Evolutionary conservation across 768 basidiomycete species (phyloP).

Genomic region (Zangia roseola): DNA sequence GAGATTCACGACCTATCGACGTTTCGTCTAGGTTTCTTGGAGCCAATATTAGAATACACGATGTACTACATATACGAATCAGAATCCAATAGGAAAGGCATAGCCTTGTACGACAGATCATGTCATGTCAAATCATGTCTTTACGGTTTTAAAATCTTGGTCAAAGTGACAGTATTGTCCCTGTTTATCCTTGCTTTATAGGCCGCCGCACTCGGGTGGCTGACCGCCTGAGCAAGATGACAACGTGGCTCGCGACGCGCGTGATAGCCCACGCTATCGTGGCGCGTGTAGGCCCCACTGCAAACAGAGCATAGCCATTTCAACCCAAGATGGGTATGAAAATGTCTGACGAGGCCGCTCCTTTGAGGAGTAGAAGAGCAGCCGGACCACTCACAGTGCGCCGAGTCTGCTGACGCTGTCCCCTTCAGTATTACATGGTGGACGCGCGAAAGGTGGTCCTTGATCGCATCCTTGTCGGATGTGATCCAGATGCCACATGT

Average conservation of each 20-base stretch:
- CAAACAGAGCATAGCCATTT: conserved; percentile 23
- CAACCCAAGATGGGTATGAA: conserved; percentile 14
- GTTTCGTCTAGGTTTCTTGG: background rate
- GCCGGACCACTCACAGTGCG: conserved; percentile 11
- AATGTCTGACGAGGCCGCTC: conserved; percentile 15
- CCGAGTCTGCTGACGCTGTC: background rate
- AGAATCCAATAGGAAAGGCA: background rate
- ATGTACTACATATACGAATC: conserved; percentile 18
- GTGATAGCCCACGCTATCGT: conserved; percentile 17
- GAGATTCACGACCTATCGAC: background rate
- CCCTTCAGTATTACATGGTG: conserved; percentile 10
- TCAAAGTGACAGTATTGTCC: conserved; percentile 16
- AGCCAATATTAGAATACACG: conserved; percentile 18
- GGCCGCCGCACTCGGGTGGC: conserved; percentile 14
- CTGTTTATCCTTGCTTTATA: conserved; percentile 4
- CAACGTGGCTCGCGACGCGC: conserved; percentile 2
- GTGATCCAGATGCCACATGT: conserved; percentile 21
- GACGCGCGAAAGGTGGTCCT: conserved; percentile 6
- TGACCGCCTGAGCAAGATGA: background rate
- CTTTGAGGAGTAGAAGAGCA: conserved; percentile 7
- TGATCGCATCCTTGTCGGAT: conserved; percentile 11
- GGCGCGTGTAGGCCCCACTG: conserved; percentile 7
- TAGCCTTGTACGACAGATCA: background rate
- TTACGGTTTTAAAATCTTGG: conserved; percentile 13
- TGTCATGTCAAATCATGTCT: background rate